Conservation (phyloP, 495 filamentous ascomycete species). For the Paragyromitra xinjiangensis region DNA sequence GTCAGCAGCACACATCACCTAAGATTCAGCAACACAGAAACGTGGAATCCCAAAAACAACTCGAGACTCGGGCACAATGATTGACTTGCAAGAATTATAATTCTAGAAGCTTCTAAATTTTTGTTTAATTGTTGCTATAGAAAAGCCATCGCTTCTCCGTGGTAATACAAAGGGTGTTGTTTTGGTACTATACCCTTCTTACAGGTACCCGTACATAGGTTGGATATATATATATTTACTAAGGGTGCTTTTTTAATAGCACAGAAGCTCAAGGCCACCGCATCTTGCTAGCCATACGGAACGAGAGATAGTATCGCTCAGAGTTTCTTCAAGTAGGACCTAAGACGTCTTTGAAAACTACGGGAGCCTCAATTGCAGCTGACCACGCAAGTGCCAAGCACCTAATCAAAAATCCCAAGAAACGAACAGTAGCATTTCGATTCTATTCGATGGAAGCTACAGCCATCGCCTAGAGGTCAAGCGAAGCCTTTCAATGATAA, state of each 20-base stretch:
- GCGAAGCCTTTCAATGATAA: not conserved
- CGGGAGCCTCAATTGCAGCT: not conserved
- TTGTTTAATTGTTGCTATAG: not conserved
- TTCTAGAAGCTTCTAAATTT: not conserved
- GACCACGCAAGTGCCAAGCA: not conserved
- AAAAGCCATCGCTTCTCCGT: not conserved
- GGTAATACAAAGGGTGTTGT: not conserved
- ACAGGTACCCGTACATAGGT: not conserved
- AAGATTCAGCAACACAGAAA: not conserved
- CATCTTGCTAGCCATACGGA: not conserved
- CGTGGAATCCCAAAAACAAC: not conserved
- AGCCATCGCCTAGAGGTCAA: conserved; percentile 4
- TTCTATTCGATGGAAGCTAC: conserved; percentile 1
- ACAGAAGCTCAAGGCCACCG: not conserved
- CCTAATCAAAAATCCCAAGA: not conserved
- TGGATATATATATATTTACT: not conserved
- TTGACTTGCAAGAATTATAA: not conserved
- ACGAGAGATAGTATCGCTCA: not conserved
- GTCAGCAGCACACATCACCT: not conserved
- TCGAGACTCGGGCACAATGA: not conserved
- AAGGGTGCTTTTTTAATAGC: not conserved
- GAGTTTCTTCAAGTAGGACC: not conserved
- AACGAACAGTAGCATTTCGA: not conserved
- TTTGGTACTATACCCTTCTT: not conserved
- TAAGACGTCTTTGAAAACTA: not conserved